Conservation (phyloP, 2,329 filamentous ascomycete genomes). For the Taxawa tesnikishii region DNA sequence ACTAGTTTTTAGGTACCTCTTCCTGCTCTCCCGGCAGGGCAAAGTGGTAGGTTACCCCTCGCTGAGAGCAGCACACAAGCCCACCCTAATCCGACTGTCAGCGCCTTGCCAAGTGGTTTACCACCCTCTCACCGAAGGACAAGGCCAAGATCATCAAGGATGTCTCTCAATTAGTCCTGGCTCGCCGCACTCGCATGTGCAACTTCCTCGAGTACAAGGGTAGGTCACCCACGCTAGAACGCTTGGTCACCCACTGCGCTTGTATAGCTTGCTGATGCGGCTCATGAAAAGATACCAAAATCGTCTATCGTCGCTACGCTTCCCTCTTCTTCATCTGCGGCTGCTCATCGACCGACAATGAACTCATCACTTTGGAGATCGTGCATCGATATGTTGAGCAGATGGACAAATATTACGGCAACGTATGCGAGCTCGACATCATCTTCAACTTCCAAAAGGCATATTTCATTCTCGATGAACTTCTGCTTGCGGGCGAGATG, state of each 20-base stretch:
- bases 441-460: constrained; percentile 99
- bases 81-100: constrained; percentile 30
- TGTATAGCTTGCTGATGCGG: constrained; percentile 8
- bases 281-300: constrained; percentile 67
- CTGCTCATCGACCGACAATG: constrained; percentile 93
- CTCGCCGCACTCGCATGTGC: constrained; percentile 95
- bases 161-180: constrained; percentile 93
- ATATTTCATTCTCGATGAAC: constrained; percentile 96
- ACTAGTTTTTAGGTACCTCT: constrained; percentile 62
- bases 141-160: constrained; percentile 99
- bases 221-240: constrained; percentile 25
- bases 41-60: constrained; percentile 70
- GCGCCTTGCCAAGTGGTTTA: constrained; percentile 99
- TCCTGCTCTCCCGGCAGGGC: constrained; percentile 93
- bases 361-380: constrained; percentile 94
- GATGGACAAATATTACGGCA: constrained; percentile 99
- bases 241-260: constrained; percentile 5
- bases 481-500: constrained; percentile 88
- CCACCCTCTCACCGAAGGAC: constrained; percentile 90
- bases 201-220: constrained; percentile 99
- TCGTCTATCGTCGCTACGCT: constrained; percentile 96
- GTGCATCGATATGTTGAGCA: constrained; percentile 99
- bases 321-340: constrained; percentile 99
- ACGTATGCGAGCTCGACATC: constrained; percentile 98
- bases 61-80: constrained; percentile 15